Conservation (phyloP, 352 stramenopile genomes). For the Phytopythium chamaehyphon region DNA sequence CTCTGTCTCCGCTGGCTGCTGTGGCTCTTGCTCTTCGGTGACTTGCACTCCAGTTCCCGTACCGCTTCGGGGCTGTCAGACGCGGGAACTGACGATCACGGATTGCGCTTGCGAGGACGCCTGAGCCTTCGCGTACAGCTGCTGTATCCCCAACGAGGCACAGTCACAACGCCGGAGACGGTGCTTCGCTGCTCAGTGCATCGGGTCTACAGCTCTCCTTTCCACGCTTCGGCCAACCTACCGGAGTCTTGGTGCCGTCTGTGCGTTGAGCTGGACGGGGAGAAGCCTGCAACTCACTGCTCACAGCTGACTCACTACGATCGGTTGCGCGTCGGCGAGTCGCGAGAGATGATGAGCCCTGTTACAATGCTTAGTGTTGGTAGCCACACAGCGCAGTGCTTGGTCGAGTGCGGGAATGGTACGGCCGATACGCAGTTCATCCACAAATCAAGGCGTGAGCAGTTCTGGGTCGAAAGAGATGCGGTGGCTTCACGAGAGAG, state of each 20-base stretch:
- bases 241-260: neutral
- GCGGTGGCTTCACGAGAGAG: neutral
- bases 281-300: neutral
- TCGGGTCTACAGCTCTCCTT: neutral
- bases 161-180: neutral
- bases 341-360: neutral
- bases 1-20: no score
- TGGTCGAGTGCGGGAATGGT: neutral
- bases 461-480: neutral
- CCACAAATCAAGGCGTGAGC: neutral
- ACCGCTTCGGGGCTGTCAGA: no score
- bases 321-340: neutral
- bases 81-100: no score
- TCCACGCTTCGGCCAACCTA: neutral
- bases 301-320: neutral
- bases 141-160: constrained; percentile 1
- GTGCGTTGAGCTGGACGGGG: neutral
- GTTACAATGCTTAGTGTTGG: neutral
- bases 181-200: constrained; percentile 1
- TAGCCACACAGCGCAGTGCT: constrained; percentile 1
- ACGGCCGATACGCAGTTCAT: no score
- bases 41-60: no score
- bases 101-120: no score
- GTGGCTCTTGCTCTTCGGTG: no score
- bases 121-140: neutral